phyloP scores from a whole-genome alignment of 352 stramenopile species.

The Pilasporangium apinafurcum region DNA sequence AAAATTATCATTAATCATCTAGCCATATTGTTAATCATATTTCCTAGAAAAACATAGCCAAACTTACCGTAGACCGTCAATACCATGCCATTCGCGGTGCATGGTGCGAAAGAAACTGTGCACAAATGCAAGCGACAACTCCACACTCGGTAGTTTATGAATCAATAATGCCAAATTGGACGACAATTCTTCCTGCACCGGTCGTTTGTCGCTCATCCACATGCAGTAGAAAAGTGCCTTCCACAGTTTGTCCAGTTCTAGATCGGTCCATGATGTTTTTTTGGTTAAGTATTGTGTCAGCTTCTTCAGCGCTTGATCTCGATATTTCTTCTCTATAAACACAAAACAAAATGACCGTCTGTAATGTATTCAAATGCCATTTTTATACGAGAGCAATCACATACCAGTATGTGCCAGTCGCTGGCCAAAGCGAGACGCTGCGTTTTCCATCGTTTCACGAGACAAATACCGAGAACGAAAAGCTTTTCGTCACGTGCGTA shows the following conservation, averaged over 20 bases:
- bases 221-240: conserved; percentile 89
- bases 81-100: conserved; percentile 81
- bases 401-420: conserved; percentile 76
- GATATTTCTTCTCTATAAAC: conserved; percentile 74
- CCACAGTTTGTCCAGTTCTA: conserved; percentile 87
- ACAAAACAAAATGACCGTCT: neutral
- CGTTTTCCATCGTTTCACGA: conserved; percentile 68
- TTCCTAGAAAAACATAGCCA: neutral
- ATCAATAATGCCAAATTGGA: conserved; percentile 53
- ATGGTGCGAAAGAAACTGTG: conserved; percentile 83
- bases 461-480: no score
- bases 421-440: conserved; percentile 77
- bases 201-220: conserved; percentile 88
- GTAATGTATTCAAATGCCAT: neutral
- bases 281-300: conserved; percentile 66
- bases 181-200: conserved; percentile 75
- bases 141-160: conserved; percentile 39
- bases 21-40: neutral
- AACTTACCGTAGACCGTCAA: conserved; percentile 61
- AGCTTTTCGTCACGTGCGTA: no score
- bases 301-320: conserved; percentile 78
- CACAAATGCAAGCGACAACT: conserved; percentile 56
- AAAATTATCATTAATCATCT: neutral
- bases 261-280: conserved; percentile 54
- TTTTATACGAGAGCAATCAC: neutral